Evolutionary conservation across 768 basidiomycete genomes (phyloP), one percentile per base, ranked within the genome.

Genomic region (Calvatia gigantea): DNA sequence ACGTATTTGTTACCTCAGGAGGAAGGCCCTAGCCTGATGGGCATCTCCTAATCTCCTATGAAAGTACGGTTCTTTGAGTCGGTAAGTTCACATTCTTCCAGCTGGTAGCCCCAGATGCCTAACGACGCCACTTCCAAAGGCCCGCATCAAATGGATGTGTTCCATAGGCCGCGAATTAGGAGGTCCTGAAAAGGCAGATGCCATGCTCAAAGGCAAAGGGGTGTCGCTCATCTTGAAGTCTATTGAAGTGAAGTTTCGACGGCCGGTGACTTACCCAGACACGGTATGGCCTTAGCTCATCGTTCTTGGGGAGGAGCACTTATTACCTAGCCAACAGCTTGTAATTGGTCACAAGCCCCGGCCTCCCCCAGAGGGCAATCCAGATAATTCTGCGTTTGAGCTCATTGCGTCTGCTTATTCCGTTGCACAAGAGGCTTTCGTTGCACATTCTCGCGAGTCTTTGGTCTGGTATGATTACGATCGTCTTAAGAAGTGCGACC

Each of bases 391-490:
- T 46, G 70, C 80, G 19, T 83, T 90, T 64, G 69, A 73, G 41
- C 70, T 84, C 44, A 67, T 68, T 6, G 78, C 80, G 8, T 76
- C 75, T 15, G 82, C 86, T 7, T 91, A 84, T 67, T 89, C 89
- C 9, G 75, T 86, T 42, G 62, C 72, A 12, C 89, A 89, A 65
- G 72, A 76, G 38, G 72, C 79, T 8, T 75, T 87, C 50, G 88
- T 89, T 5, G 81, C 87, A 0, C 78, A 83, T 57, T 82, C 85
- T 2, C 81, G 83, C 60, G 81, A 84, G 54, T 75, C 78, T 2
- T 63, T 87, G 17, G 88, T 89, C 7, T 91, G 89, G 89, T 91
- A 89, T 58, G 85, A 91, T 65, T 90, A 91, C 59, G 84, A 87
- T 54, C 73, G 60, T 15, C 74, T 87, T 51, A 76, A 69, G 67